A percentile compares a stretch with the other conserved stretches of the same genome.
Evolutionary conservation across 768 basidiomycete species (phyloP).

Genomic region (Boletus huronensis): DNA sequence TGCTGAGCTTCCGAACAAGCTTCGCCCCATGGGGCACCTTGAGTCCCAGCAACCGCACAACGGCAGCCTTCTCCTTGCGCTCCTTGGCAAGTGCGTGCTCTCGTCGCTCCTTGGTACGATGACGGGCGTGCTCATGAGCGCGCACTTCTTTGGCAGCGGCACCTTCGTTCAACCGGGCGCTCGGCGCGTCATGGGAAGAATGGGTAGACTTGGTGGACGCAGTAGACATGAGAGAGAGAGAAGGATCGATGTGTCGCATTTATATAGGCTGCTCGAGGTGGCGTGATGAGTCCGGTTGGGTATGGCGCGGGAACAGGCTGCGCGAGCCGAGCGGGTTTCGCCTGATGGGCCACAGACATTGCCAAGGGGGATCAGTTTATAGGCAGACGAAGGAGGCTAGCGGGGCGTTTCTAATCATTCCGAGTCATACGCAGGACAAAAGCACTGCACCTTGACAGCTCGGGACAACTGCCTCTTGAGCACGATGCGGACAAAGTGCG

Average conservation of each 20-base stretch:
- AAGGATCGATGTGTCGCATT: constrained; percentile 8
- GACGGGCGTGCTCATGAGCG: constrained; percentile 33
- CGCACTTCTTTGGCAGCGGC: constrained; percentile 27
- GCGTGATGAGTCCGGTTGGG: constrained; percentile 16
- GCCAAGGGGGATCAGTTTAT: constrained; percentile 1
- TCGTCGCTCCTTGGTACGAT: constrained; percentile 31
- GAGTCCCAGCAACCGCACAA: constrained; percentile 15
- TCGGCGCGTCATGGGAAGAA: constrained; percentile 18
- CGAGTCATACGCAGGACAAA: constrained; percentile 17
- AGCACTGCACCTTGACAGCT: constrained; percentile 25
- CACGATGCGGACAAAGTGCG: constrained; percentile 1
- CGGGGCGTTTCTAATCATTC: constrained; percentile 8
- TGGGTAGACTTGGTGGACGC: constrained; percentile 20
- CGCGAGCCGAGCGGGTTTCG: constrained; percentile 18
- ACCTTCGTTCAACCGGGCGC: constrained; percentile 16
- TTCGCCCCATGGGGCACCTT: constrained; percentile 16
- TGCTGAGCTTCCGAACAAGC: constrained; percentile 23
- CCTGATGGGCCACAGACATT: background rate
- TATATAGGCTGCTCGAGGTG: constrained; percentile 32
- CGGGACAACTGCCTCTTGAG: constrained; percentile 2
- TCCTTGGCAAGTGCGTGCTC: constrained; percentile 30
- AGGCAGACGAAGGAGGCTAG: constrained; percentile 6
- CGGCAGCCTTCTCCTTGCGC: constrained; percentile 29
- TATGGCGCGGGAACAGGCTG: constrained; percentile 22
- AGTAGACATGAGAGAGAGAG: constrained; percentile 30